Base-by-base conservation (phyloP, 2,329 filamentous ascomycete genomes). In the Kalmusia sp. region DNA sequence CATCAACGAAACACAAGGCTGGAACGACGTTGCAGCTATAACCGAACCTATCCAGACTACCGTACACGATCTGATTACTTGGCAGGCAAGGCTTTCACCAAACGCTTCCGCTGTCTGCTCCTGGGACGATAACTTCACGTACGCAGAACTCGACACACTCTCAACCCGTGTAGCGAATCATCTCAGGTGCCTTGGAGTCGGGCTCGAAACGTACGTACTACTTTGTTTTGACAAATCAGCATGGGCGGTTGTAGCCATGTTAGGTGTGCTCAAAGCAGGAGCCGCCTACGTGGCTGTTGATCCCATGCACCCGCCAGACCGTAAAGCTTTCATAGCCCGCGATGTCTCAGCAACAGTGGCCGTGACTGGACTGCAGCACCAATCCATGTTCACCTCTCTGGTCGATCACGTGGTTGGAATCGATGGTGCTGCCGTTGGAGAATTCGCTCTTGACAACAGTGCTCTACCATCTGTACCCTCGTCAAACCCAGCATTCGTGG, bases 181-280 rank as follows among this genome's bases (percentile, higher is more conserved):
- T 8, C 52, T 65, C 2, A 33, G 48, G 6, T 2, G 17, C 4
- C 25, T 53, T 2, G 58, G 60, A 4, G 54, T 63, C 5, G 41
- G 33, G 4, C 41, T 49, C 1, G 59, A 61, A 19, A 24, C 22
- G 1, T 30, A 63, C 45, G 53, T 60, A 1, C 49, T 51, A 2
- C 41, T 49, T 15, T 49, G 45, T 24, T 50, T 58, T n/a, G 54
- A 65, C 8, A 71, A 71, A 37, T 64, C 61, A 0, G 49, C 24
- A 9, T 62, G 58, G 54, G 54, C 55, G 5, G 39, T 62, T 3
- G 65, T 78, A 15, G 68, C 76, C n/a, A 74, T 79, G 21, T 59
- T 79, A 6, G 77, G 69, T 24, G 70, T 69, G 8, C 58, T 79
- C 39, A 79, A 79, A 49, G 71, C 75, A 17, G 77, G 77, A 1